Evolutionary conservation across 371 early-diverging fungal genomes (phyloP), one percentile per base, ranked within the genome.

Genomic region (Gilbertella persicaria): DNA sequence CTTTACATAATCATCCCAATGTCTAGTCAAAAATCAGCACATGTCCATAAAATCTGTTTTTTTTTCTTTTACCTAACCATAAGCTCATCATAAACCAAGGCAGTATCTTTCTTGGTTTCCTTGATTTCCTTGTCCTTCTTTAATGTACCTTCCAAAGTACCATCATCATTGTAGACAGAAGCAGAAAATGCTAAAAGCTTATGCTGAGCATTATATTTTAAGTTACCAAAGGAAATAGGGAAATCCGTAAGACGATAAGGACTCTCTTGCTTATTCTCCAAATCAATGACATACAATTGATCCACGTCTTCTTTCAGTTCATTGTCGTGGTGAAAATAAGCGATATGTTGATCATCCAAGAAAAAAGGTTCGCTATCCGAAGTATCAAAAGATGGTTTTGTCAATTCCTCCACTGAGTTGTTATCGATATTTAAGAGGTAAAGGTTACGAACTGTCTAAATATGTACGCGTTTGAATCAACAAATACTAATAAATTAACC

Each of bases 1-100:
- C 21, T 69, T 55, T 4, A 77, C 59, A 45, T 75, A 84, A 5
- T 53, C 53, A 60, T 89, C 90, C 90, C 90, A 89, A 46, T 88
- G 90, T 48, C 90, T 71, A 41, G 17, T 10, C 10, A 19, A n/a
- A n/a, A n/a, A n/a, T n/a, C n/a, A n/a, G n/a, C n/a, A n/a, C n/a
- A n/a, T n/a, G n/a, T n/a, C n/a, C n/a, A n/a, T n/a, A 23, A 21
- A 33, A 28, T 35, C 29, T 14, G 21, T n/a, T 14, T 8, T 20
- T 29, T 0, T 21, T 29, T 20, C 26, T 16, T 30, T 57, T 56
- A 71, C 75, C 75, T 73, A 37, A 89, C 83, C 78, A 85, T 85
- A 26, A 89, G 66, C 10, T 78, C 52, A 43, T 87, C 86, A 66
- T 67, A 85, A 9, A 75, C 82, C 20, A 79, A 26, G 12, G 71